A percentile compares a stretch with the other conserved stretches of the same genome.
phyloP scores from a whole-genome alignment of 768 basidiomycete species.

The Infundibulicybe gibba region DNA sequence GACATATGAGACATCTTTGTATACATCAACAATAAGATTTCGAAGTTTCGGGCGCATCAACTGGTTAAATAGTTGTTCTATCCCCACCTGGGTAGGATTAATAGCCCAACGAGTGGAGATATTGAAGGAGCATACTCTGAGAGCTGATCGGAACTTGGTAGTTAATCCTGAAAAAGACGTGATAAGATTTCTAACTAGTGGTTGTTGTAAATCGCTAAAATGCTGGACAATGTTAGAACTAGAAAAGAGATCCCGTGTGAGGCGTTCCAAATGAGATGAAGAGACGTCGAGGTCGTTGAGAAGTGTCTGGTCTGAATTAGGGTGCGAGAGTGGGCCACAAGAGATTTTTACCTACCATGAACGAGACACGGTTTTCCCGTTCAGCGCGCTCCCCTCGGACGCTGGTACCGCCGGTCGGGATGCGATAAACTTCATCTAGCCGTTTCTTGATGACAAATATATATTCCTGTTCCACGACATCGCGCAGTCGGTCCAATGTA shows the following conservation, averaged over 20 bases:
- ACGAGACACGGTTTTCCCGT: conserved; percentile 72
- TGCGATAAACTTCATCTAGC: conserved; percentile 84
- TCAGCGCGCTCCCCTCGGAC: conserved; percentile 73
- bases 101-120: not conserved
- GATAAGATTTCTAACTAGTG: conserved; percentile 43
- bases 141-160: conserved; percentile 63
- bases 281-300: conserved; percentile 96
- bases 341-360: conserved; percentile 61
- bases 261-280: conserved; percentile 81
- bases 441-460: conserved; percentile 77
- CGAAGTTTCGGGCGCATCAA: conserved; percentile 85
- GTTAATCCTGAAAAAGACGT: conserved; percentile 49
- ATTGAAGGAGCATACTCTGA: conserved; percentile 51
- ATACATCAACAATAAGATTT: conserved; percentile 80
- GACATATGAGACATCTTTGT: conserved; percentile 85
- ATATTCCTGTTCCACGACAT: conserved; percentile 82
- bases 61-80: conserved; percentile 96
- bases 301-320: conserved; percentile 52
- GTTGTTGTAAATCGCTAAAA: conserved; percentile 59
- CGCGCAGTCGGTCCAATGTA: conserved; percentile 60
- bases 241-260: conserved; percentile 61
- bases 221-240: conserved; percentile 59
- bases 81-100: conserved; percentile 51
- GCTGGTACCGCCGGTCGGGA: conserved; percentile 34
- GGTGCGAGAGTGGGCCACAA: conserved; percentile 1